phyloP scores from a whole-genome alignment of 306 rosid species.

The Dryas alaskensis region DNA sequence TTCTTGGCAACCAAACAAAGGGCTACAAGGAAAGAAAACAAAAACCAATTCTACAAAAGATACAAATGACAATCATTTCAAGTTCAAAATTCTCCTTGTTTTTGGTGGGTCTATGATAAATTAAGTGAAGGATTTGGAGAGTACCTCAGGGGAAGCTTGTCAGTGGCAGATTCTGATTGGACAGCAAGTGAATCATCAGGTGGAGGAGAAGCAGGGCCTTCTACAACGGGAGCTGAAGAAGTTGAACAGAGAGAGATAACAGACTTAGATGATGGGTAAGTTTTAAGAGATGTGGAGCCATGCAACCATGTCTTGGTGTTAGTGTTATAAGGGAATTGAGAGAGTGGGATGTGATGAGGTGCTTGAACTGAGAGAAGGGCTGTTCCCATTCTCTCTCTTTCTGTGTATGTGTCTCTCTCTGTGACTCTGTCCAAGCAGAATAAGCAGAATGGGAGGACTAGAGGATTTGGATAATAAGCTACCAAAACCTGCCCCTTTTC shows the following conservation, averaged over 20 bases:
- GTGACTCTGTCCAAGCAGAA: not conserved
- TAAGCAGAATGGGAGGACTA: not conserved
- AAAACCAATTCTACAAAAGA: not conserved
- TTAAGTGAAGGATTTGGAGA: not conserved
- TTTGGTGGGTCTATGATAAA: not conserved
- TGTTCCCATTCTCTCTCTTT: conserved; percentile 43
- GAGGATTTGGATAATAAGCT: not conserved
- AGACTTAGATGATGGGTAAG: conserved; percentile 23
- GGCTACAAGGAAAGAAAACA: not conserved
- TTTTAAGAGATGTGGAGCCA: conserved; percentile 27
- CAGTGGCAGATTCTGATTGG: conserved; percentile 29
- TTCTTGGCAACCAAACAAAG: conserved; percentile 1
- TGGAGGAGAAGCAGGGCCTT: conserved; percentile 40
- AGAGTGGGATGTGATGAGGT: conserved; percentile 33
- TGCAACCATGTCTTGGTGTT: conserved; percentile 10
- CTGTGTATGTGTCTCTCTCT: not conserved
- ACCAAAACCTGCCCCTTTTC: not conserved
- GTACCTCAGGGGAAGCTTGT: conserved; percentile 43
- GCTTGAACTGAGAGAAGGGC: conserved; percentile 47
- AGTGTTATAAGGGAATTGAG: conserved; percentile 20
- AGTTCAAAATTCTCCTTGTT: not conserved
- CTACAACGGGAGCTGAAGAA: conserved; percentile 48
- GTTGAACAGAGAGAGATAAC: conserved; percentile 39
- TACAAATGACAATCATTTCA: not conserved
- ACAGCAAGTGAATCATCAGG: conserved; percentile 37